Conservation (phyloP, 2,329 filamentous ascomycete genomes). For the Botrytis sinoallii region DNA sequence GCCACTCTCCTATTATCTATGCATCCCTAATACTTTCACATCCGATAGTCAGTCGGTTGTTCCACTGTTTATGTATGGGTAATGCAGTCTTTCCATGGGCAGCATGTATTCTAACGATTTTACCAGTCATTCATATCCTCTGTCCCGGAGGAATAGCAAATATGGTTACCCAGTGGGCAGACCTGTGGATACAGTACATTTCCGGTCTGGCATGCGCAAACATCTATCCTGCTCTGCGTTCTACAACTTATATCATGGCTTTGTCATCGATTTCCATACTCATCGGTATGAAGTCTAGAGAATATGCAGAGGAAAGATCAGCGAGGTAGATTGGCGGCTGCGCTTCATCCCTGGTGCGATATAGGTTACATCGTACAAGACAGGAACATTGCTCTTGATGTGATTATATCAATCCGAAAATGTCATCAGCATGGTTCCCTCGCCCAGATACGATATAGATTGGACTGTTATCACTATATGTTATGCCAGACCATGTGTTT, state of each 20-base stretch:
- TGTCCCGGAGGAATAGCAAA: background rate
- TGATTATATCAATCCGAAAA: background rate
- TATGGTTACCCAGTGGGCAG: background rate
- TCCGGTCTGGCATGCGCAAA: background rate
- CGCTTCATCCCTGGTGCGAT: too few relatives aligned
- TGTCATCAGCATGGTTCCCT: background rate
- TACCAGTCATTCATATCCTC: background rate
- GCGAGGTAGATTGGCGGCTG: background rate
- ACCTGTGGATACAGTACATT: background rate
- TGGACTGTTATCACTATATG: background rate
- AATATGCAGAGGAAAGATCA: background rate
- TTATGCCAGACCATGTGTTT: background rate
- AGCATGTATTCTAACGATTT: too few relatives aligned
- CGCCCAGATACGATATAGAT: background rate
- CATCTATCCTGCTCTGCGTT: background rate
- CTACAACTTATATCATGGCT: background rate
- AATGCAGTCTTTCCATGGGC: background rate
- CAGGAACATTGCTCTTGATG: background rate
- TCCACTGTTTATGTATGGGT: too few relatives aligned
- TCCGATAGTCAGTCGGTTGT: background rate
- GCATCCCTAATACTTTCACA: background rate
- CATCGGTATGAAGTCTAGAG: background rate
- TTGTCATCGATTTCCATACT: background rate
- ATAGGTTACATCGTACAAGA: background rate
- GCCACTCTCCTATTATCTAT: background rate